These are phyloP conservation scores for Candida wancherniae DNA, from an alignment of 805 yeast genomes.

Conservation along the genomic window DNA sequence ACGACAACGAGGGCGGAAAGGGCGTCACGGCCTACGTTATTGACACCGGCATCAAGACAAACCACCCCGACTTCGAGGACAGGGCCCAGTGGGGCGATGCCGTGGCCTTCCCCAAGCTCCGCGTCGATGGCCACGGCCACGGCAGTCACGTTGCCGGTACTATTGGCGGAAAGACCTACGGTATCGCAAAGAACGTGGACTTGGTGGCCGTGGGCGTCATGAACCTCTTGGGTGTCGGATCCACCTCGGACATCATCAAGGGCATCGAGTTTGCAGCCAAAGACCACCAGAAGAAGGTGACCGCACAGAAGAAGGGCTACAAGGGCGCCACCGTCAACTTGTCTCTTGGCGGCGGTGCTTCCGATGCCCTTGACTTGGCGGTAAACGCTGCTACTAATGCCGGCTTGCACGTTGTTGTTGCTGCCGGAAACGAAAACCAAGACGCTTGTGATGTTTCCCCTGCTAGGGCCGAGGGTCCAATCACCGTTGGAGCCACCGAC, in stretches of 20 bases:
- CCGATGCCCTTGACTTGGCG: slow-evolving; percentile 81
- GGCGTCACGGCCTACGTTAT: slow-evolving; percentile 85
- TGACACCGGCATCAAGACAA: slow-evolving; percentile 80
- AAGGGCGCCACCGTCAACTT: slow-evolving; percentile 87
- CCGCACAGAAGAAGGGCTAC: slow-evolving; percentile 55
- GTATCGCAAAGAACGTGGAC: slow-evolving; percentile 78
- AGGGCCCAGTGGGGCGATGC: slow-evolving; percentile 87
- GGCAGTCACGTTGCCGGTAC: slow-evolving; percentile 99
- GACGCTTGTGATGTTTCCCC: slow-evolving; percentile 94
- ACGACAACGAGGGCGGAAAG: slow-evolving; percentile 68
- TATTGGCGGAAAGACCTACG: slow-evolving; percentile 72
- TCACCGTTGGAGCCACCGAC: slow-evolving; percentile 94
- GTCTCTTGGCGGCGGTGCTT: slow-evolving; percentile 92
- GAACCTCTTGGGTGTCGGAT: slow-evolving; percentile 77
- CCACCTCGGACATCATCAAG: slow-evolving; percentile 77
- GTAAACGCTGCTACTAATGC: slow-evolving; percentile 85
- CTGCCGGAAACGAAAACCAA: slow-evolving; percentile 92
- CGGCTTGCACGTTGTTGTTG: slow-evolving; percentile 90
- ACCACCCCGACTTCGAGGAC: slow-evolving; percentile 75
- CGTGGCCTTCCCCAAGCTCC: slow-evolving; percentile 55
- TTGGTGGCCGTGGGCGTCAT: slow-evolving; percentile 81
- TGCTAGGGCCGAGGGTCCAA: slow-evolving; percentile 76
- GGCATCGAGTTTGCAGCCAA: slow-evolving; percentile 84
- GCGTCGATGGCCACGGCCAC: slow-evolving; percentile 84
- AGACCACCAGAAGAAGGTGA: slow-evolving; percentile 53